A percentile compares a stretch with the other conserved stretches of the same genome.
Conservation (phyloP, 202 grass and related monocot genomes). For the Bolboschoenoplectus hybrid region DNA sequence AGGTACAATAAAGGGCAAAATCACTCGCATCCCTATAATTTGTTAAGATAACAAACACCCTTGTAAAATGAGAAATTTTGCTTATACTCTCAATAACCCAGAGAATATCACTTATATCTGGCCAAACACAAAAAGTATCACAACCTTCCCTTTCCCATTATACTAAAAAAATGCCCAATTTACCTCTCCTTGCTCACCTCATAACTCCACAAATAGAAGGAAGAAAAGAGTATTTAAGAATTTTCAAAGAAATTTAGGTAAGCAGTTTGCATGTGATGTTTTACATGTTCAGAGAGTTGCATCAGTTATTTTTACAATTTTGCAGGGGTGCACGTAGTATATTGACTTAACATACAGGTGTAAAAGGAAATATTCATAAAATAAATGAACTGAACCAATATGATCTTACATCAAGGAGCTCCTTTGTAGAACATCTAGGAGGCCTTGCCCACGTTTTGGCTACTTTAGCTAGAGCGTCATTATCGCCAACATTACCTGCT, state of each 20-base stretch:
- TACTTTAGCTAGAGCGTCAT: conserved; percentile 79
- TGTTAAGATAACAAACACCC: conserved; percentile 24
- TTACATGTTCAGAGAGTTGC: not conserved
- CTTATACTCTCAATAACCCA: not conserved
- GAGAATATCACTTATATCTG: not conserved
- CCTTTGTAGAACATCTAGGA: conserved; percentile 74
- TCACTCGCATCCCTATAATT: conserved; percentile 4
- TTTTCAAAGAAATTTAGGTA: not conserved
- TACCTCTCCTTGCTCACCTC: not conserved
- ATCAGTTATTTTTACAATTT: conserved; percentile 10
- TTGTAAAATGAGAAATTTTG: conserved; percentile 9
- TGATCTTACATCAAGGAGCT: conserved; percentile 80
- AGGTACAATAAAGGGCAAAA: not conserved
- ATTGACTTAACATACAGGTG: not conserved
- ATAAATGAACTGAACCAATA: not conserved
- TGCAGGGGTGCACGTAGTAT: not conserved
- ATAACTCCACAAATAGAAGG: not conserved
- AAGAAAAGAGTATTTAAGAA: conserved; percentile 17
- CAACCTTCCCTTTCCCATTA: not conserved
- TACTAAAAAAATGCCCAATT: not conserved
- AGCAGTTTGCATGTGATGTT: conserved; percentile 22
- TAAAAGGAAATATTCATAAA: not conserved
- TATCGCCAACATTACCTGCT: conserved; percentile 94
- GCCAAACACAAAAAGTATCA: conserved; percentile 1
- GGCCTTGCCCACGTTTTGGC: conserved; percentile 70